phyloP scores from a whole-genome alignment of 1,284 basidiomycete genomes.

The Anthracocystis walkeri region DNA sequence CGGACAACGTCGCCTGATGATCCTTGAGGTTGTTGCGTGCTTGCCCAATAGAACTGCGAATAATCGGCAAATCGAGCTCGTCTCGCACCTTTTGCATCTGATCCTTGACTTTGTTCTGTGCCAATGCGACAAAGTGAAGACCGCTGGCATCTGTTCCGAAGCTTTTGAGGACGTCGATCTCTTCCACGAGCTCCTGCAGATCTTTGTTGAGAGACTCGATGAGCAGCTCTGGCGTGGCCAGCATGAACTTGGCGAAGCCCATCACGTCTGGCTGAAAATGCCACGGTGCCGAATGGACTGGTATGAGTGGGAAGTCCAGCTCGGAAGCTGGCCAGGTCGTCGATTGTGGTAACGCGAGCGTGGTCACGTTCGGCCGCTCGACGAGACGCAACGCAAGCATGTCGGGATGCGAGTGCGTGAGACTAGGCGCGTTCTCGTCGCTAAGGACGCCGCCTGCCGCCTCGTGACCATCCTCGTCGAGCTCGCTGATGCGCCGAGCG shows the following conservation, averaged over 20 bases:
- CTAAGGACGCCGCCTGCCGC: conserved; percentile 9
- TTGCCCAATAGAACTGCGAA: conserved; percentile 54
- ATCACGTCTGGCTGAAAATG: conserved; percentile 94
- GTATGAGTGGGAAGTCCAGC: conserved; percentile 74
- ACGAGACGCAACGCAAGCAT: conserved; percentile 85
- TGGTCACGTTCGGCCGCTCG: conserved; percentile 91
- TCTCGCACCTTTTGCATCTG: conserved; percentile 60
- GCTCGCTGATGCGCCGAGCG: conserved; percentile 22
- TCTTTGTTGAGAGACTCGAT: conserved; percentile 80
- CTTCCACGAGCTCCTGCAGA: conserved; percentile 78
- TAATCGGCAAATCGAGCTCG: conserved; percentile 57
- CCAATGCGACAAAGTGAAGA: conserved; percentile 82
- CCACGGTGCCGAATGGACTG: conserved; percentile 90
- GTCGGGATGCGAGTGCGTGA: conserved; percentile 64
- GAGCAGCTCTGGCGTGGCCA: conserved; percentile 84
- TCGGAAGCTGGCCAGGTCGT: conserved; percentile 81
- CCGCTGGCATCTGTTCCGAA: conserved; percentile 80
- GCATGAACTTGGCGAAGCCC: conserved; percentile 91
- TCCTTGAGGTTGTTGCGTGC: conserved; percentile 76
- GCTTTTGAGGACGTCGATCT: conserved; percentile 71
- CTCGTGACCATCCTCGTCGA: conserved; percentile 21
- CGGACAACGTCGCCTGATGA: conserved; percentile 45
- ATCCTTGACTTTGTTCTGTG: conserved; percentile 69
- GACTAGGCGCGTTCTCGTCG: conserved; percentile 14
- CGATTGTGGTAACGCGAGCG: conserved; percentile 92